Evolutionary conservation across 192 early-diverging fungal genomes (phyloP).

Genomic region (Phycomyces nitens): DNA sequence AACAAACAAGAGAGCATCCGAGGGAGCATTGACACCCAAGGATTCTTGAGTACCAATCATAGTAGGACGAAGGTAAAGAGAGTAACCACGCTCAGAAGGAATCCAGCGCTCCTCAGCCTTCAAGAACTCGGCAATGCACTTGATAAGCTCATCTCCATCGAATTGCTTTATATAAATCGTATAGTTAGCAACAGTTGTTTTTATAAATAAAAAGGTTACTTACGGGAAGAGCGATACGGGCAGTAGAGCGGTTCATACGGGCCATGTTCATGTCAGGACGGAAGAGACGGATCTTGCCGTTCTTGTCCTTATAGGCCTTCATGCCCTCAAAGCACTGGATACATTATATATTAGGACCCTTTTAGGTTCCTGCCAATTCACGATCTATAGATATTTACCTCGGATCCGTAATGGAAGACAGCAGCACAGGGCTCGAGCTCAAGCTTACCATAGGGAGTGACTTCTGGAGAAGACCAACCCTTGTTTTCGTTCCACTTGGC

Average conservation of each 20-base stretch:
- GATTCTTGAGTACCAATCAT: conserved; percentile 86
- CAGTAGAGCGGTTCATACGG: conserved; percentile 74
- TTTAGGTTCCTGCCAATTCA: too few species aligned
- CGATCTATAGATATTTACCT: too few species aligned
- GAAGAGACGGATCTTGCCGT: conserved; percentile 87
- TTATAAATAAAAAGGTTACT: conserved; percentile 16
- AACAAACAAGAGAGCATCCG: conserved; percentile 77
- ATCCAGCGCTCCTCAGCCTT: conserved; percentile 86
- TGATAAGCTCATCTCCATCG: conserved; percentile 70
- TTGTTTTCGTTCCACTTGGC: conserved; percentile 73
- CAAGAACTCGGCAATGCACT: conserved; percentile 81
- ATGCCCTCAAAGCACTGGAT: conserved; percentile 84
- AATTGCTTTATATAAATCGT: conserved; percentile 48
- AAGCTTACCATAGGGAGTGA: conserved; percentile 83
- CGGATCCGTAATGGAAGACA: conserved; percentile 92
- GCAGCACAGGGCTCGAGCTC: conserved; percentile 77
- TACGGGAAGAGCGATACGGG: conserved; percentile 80
- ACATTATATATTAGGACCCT: neutral
- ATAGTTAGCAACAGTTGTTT: conserved; percentile 1
- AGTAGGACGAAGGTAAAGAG: conserved; percentile 91
- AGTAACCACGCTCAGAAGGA: conserved; percentile 86
- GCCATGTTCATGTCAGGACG: conserved; percentile 98
- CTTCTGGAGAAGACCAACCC: conserved; percentile 82
- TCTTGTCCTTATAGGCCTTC: conserved; percentile 89
- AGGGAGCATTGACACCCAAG: conserved; percentile 80